Conservation (phyloP, 2,329 filamentous ascomycete genomes). For the Venturia aucupariae region DNA sequence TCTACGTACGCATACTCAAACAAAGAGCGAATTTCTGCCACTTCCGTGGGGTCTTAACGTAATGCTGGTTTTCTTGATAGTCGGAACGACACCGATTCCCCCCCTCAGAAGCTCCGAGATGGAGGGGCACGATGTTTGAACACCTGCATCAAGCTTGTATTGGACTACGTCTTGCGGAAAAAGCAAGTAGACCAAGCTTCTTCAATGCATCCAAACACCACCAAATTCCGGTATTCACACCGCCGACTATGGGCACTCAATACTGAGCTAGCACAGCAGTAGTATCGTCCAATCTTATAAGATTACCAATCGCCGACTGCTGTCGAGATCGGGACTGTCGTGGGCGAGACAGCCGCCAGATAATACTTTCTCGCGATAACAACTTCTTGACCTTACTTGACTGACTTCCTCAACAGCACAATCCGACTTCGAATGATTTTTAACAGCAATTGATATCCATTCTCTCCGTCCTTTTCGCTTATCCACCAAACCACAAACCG, state of each 20-base stretch:
- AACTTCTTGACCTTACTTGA: not conserved
- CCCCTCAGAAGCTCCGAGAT: too few species aligned
- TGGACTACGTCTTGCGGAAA: not conserved
- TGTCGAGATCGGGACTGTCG: not conserved
- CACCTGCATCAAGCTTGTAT: not conserved
- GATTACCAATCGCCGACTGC: not conserved
- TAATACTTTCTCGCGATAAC: not conserved
- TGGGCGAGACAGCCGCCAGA: not conserved
- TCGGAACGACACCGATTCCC: not conserved
- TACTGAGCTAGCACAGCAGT: too few species aligned
- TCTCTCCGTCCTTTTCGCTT: not conserved
- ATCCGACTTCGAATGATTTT: not conserved
- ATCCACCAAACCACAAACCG: not conserved
- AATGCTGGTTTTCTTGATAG: not conserved
- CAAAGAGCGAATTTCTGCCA: not conserved
- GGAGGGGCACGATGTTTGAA: not conserved
- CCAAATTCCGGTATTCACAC: not conserved
- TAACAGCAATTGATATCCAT: not conserved
- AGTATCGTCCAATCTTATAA: not conserved
- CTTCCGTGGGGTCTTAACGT: not conserved
- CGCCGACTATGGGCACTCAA: not conserved
- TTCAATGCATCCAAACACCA: not conserved
- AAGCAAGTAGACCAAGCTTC: not conserved
- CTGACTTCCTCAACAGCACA: not conserved
- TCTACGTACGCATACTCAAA: not conserved